Evolutionary conservation across 2,329 filamentous ascomycete genomes (phyloP).

Genomic region (Grosmannia huntii): DNA sequence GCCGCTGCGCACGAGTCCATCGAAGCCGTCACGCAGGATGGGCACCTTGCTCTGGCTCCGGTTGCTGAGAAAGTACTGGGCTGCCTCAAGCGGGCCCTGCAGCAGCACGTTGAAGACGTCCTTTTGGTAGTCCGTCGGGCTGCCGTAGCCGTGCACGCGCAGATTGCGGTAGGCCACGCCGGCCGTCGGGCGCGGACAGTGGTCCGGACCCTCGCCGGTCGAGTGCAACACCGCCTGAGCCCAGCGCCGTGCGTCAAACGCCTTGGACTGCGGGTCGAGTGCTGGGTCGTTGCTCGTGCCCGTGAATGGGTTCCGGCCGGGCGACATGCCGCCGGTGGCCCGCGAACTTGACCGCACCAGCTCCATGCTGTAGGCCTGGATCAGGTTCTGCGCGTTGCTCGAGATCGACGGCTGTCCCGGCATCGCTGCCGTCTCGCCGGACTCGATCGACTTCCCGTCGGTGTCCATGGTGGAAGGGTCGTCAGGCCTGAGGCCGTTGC

Average conservation of each 20-base stretch:
- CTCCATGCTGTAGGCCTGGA: constrained; percentile 10
- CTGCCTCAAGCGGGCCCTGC: constrained; percentile 27
- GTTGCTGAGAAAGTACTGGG: constrained; percentile 34
- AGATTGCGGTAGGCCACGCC: constrained; percentile 55
- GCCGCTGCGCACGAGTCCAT: constrained; percentile 40
- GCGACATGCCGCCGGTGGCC: background rate
- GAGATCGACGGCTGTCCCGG: background rate
- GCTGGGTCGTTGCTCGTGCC: constrained; percentile 16
- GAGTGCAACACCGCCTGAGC: constrained; percentile 30
- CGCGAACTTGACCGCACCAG: constrained; percentile 8
- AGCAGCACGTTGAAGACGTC: constrained; percentile 50
- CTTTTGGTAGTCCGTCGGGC: constrained; percentile 57
- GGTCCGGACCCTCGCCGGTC: constrained; percentile 19
- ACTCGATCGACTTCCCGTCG: background rate
- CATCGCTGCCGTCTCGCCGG: background rate
- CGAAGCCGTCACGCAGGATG: constrained; percentile 34
- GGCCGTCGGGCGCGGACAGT: constrained; percentile 24
- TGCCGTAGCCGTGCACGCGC: constrained; percentile 54
- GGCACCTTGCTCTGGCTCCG: constrained; percentile 38
- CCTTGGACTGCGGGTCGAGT: constrained; percentile 29
- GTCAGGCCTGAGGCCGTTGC: background rate
- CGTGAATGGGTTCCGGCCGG: constrained; percentile 10
- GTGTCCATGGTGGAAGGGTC: background rate
- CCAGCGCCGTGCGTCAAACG: constrained; percentile 33
- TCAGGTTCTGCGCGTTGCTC: background rate